These are phyloP conservation scores for Talaromyces piceae DNA, from an alignment of 2,329 filamentous ascomycete species.

Conservation along the genomic window DNA sequence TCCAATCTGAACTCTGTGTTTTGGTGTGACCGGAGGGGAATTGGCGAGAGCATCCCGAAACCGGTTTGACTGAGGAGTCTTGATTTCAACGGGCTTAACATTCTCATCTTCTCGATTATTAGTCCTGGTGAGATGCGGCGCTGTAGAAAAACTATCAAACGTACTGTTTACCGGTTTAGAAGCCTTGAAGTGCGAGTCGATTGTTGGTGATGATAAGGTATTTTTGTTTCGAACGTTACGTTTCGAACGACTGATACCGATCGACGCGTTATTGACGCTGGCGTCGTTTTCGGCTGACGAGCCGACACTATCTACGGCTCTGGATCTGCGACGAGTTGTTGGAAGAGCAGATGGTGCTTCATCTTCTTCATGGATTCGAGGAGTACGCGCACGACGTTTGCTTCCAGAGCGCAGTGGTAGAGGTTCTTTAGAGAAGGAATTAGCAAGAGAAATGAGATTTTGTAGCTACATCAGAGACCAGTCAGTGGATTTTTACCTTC, in stretches of 20 bases:
- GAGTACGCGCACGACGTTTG: conserved; percentile 42
- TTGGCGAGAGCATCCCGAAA: conserved; percentile 68
- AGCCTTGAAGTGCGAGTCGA: conserved; percentile 37
- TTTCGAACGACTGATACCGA: conserved; percentile 40
- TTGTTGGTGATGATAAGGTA: conserved; percentile 40
- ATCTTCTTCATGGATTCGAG: conserved; percentile 33
- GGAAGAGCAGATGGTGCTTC: conserved; percentile 18
- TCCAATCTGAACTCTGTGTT: conserved; percentile 71
- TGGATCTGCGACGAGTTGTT: conserved; percentile 29
- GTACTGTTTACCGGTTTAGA: conserved; percentile 33
- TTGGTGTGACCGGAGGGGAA: conserved; percentile 66
- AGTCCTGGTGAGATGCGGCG: not conserved
- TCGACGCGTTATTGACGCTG: conserved; percentile 15
- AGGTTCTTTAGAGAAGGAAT: conserved; percentile 15
- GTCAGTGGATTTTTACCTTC: conserved; percentile 39
- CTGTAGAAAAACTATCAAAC: conserved; percentile 3
- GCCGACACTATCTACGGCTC: conserved; percentile 21
- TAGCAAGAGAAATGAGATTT: conserved; percentile 12
- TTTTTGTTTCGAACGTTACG: conserved; percentile 38
- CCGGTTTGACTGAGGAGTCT: conserved; percentile 48
- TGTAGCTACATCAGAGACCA: conserved; percentile 12
- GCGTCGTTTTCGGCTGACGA: conserved; percentile 23
- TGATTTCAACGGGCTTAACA: conserved; percentile 32
- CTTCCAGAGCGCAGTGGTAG: conserved; percentile 34
- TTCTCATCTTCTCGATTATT: conserved; percentile 37